These are phyloP conservation scores for Begonia fuchsioides DNA, from an alignment of 306 rosid genomes.

Conservation along the genomic window DNA sequence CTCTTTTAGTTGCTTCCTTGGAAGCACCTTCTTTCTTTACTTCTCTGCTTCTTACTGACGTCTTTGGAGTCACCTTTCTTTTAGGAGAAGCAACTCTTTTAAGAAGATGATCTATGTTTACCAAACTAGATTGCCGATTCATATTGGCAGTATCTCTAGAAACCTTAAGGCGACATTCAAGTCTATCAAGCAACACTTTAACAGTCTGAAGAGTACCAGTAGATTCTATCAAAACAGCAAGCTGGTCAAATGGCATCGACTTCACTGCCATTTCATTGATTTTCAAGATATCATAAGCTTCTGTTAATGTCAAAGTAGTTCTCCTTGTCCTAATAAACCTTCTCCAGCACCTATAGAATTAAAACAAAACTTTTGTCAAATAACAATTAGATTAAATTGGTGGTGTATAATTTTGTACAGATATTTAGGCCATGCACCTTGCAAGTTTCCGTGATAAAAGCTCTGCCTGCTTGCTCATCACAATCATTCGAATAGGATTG, in stretches of 20 bases:
- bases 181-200: slow-evolving; percentile 63
- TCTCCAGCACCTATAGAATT: slow-evolving; percentile 73
- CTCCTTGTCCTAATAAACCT: slow-evolving; percentile 38
- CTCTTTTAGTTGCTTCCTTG: slow-evolving; percentile 3
- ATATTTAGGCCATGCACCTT: slow-evolving; percentile 27
- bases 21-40: slow-evolving; percentile 24
- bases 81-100: slow-evolving; percentile 78
- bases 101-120: slow-evolving; percentile 86
- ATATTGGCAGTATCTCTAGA: slow-evolving; percentile 33
- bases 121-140: slow-evolving; percentile 30
- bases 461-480: slow-evolving; percentile 61
- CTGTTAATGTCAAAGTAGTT: slow-evolving; percentile 63
- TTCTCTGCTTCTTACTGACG: slow-evolving; percentile 31
- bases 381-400: too few species aligned
- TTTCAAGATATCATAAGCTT: slow-evolving; percentile 48
- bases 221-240: slow-evolving; percentile 72
- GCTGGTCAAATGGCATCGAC: slow-evolving; percentile 79
- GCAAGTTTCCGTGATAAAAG: slow-evolving; percentile 61
- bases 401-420: too few species aligned
- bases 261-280: slow-evolving; percentile 52
- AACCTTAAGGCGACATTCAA: slow-evolving; percentile 65
- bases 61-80: slow-evolving; percentile 48
- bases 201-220: slow-evolving; percentile 59
- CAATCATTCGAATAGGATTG: slow-evolving; percentile 25
- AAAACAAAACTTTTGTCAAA: too few species aligned